phyloP scores from a whole-genome alignment of 345 rosid genomes.

The Zanthoxylum bungeanum region DNA sequence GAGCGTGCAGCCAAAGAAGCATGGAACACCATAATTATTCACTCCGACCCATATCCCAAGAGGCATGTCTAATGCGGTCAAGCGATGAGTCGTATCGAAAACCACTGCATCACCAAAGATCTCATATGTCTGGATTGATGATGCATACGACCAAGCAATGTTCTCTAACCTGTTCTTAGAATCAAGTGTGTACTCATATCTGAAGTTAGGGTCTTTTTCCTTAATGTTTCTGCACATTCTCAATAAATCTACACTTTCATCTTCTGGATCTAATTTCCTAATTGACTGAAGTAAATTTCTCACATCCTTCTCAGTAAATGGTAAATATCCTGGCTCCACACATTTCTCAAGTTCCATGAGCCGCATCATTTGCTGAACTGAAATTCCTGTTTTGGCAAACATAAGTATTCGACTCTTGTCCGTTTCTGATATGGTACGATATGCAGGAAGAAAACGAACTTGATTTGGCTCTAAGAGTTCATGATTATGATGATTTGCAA shows the following conservation, averaged over 20 bases:
- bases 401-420: slow-evolving; percentile 89
- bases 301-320: slow-evolving; percentile 95
- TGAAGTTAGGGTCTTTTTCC: slow-evolving; percentile 91
- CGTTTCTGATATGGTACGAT: slow-evolving; percentile 82
- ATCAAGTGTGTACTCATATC: slow-evolving; percentile 72
- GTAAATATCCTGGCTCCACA: slow-evolving; percentile 91
- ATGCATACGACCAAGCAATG: slow-evolving; percentile 93
- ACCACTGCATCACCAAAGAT: slow-evolving; percentile 94
- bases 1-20: slow-evolving; percentile 94
- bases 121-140: slow-evolving; percentile 79
- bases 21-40: slow-evolving; percentile 94
- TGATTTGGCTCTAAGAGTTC: slow-evolving; percentile 87
- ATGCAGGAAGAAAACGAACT: slow-evolving; percentile 96
- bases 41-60: slow-evolving; percentile 95
- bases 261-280: slow-evolving; percentile 80
- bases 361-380: slow-evolving; percentile 99
- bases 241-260: slow-evolving; percentile 80
- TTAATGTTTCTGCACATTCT: slow-evolving; percentile 88
- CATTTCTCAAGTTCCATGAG: slow-evolving; percentile 98
- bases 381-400: slow-evolving; percentile 96
- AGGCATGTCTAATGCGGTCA: slow-evolving; percentile 94
- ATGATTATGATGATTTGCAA: slow-evolving; percentile 85
- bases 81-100: slow-evolving; percentile 88
- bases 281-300: slow-evolving; percentile 94
- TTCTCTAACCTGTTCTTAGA: slow-evolving; percentile 65